A percentile compares a stretch with the other conserved stretches of the same genome.
These are phyloP conservation scores for Polygonum aviculare DNA, from an alignment of 148 eudicot genomes.

Conservation along the genomic window DNA sequence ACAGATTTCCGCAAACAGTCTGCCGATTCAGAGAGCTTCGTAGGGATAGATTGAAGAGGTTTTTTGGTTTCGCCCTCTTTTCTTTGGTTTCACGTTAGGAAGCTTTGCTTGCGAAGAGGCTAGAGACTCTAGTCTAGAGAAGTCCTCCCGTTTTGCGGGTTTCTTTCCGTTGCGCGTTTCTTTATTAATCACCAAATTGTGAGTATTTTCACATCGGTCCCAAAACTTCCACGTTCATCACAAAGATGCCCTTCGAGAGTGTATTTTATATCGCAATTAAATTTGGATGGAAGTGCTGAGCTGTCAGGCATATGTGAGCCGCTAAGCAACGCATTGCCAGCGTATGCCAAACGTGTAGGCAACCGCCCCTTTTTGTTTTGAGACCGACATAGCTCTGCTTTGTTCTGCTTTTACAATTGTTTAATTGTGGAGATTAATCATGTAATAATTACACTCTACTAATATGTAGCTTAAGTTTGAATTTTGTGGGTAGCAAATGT, in stretches of 20 bases:
- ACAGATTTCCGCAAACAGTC: neutral
- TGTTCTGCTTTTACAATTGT: no score
- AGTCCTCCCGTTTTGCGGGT: neutral
- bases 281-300: neutral
- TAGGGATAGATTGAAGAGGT: neutral
- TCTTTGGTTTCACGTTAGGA: neutral
- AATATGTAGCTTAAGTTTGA: no score
- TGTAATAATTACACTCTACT: no score
- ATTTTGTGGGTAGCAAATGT: no score
- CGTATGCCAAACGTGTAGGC: slow-evolving; percentile 7
- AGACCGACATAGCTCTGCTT: neutral
- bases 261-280: neutral
- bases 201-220: neutral
- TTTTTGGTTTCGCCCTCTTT: neutral
- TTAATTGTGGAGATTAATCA: no score
- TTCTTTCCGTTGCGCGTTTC: neutral
- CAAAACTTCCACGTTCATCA: neutral
- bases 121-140: neutral
- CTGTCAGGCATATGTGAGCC: neutral
- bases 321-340: slow-evolving; percentile 5
- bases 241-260: neutral
- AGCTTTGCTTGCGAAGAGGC: neutral
- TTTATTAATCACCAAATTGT: neutral
- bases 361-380: slow-evolving; percentile 3
- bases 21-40: neutral